These are phyloP conservation scores for Monosporascus ibericus DNA, from an alignment of 2,329 filamentous ascomycete genomes.

Conservation along the genomic window DNA sequence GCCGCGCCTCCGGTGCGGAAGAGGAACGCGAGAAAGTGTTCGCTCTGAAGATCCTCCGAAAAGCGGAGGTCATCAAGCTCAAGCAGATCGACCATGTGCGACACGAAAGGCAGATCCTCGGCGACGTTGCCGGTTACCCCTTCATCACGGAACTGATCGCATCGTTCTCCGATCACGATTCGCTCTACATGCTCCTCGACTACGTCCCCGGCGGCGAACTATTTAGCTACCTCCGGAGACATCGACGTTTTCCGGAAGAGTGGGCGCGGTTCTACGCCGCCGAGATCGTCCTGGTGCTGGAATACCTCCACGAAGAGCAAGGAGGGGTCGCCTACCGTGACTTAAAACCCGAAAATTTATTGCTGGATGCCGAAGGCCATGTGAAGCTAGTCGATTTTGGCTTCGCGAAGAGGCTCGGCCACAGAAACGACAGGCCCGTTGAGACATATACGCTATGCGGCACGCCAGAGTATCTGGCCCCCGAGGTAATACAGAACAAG, in stretches of 20 bases:
- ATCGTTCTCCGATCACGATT: conserved; percentile 74
- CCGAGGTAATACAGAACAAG: conserved; percentile 79
- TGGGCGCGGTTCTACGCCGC: conserved; percentile 78
- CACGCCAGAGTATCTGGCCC: conserved; percentile 77
- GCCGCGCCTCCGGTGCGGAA: conserved; percentile 48
- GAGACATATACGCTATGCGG: conserved; percentile 82
- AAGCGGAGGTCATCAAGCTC: conserved; percentile 66
- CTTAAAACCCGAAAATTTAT: conserved; percentile 76
- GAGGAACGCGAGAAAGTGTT: conserved; percentile 62
- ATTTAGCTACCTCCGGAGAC: conserved; percentile 74
- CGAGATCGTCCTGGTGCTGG: conserved; percentile 75
- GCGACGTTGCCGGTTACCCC: conserved; percentile 71
- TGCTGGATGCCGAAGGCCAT: conserved; percentile 71
- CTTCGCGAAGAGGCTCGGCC: conserved; percentile 72
- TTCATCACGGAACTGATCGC: conserved; percentile 76
- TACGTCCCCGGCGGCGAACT: conserved; percentile 81
- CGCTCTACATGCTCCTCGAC: conserved; percentile 76
- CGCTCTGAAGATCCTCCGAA: conserved; percentile 73
- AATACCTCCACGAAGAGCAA: conserved; percentile 73
- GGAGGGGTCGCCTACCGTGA: conserved; percentile 75
- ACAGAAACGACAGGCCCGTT: conserved; percentile 40
- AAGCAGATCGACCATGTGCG: conserved; percentile 85
- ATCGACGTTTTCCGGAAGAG: conserved; percentile 71
- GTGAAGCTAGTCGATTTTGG: conserved; percentile 82
- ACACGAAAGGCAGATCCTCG: conserved; percentile 73